Evolutionary conservation across 768 basidiomycete genomes (phyloP), one percentile per base, ranked within the genome.

Genomic region (Lanmaoa pseudosensibilis): DNA sequence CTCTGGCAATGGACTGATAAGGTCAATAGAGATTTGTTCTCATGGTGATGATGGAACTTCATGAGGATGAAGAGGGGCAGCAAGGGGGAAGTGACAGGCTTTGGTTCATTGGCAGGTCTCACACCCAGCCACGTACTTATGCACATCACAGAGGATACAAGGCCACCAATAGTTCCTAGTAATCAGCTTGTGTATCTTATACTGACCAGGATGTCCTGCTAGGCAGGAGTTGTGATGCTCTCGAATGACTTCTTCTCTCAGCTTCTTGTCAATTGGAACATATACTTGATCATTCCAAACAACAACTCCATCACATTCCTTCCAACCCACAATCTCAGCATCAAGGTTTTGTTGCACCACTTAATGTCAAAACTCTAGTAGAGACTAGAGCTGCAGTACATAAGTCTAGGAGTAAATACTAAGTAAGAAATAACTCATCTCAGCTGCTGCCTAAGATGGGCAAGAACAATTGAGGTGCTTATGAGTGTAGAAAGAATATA

Each of bases 131-230:
- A 73, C 63, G 52, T 71, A 74, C 1, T 23, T 21, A 2, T 48
- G 21, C 13, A 74, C 43, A 23, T 61, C 59, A 3, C 12, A 27
- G 0, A 50, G 49, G 51, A 73, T 63, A 0, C 51, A 1, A 3
- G 67, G 73, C 72, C 73, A 74, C 65, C 65, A 73, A 32, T 67
- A 74, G 25, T 64, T 49, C 0, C 66, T 43, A 0, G 37, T 37
- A 3, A 73, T n/a, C 0, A 70, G 50, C 39, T 71, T 57, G 3
- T 59, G 51, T 2, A 67, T 74, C 34, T 61, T 64, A 23, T 52
- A 60, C 15, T 50, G 52, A 25, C 72, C 72, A 1, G 65, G 69
- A 46, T 74, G 73, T 39, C 74, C 73, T 0, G 63, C 65, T 0
- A 53, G 33, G 1, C 36, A 18, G 0, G 65, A 54, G 34, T 74